Base-by-base conservation (phyloP, 1,139 yeast species). In the Debaryomyces psychrophilus region DNA sequence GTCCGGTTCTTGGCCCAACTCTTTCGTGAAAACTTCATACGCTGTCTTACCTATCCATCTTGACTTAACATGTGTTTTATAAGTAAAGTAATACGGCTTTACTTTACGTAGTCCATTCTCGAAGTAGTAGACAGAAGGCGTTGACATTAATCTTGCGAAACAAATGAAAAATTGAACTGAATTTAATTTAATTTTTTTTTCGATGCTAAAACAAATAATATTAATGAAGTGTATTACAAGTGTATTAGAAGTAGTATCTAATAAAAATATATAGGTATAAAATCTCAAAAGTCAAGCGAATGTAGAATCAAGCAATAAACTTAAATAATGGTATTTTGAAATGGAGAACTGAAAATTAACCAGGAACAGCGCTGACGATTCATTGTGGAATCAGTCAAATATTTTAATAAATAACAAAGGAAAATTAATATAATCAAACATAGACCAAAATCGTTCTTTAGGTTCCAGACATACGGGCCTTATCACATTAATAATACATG, bases 11-110 rank as follows among this genome's bases (percentile, higher is more conserved):
- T 70, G 73, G n/a, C 78, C 77, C 36, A 81, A 71, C 50, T 81
- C 85, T 1, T 57, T 47, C 2, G 65, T 57, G 41, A 73, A 73
- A 2, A 81, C 68, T 6, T 79, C 79, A 1, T 67, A 40, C 1
- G 77, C 57, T 1, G 82, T 70, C 36, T 65, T 60, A 2, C 73
- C 76, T 7, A 67, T 57, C 85, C 85, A 81, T 37, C 85, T 59
- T 2, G 69, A 68, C 53, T 80, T 81, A 9, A 70, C 76, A 15
- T 70, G 68, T 0, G 81, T 76, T 34, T 58, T 60, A 46, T 64
- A 72, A 2, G 57, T 58, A 43, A 61, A 60, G 50, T 68, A 73
- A 56, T 79, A 80, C 6, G 85, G 84, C 14, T 56, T 47, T 1
- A 81, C 82, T 29, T 64, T 61, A 5, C 84, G 61, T 5, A 79